Conservation (phyloP, 108 stramenopile species). For the Nitzschia putrida region DNA sequence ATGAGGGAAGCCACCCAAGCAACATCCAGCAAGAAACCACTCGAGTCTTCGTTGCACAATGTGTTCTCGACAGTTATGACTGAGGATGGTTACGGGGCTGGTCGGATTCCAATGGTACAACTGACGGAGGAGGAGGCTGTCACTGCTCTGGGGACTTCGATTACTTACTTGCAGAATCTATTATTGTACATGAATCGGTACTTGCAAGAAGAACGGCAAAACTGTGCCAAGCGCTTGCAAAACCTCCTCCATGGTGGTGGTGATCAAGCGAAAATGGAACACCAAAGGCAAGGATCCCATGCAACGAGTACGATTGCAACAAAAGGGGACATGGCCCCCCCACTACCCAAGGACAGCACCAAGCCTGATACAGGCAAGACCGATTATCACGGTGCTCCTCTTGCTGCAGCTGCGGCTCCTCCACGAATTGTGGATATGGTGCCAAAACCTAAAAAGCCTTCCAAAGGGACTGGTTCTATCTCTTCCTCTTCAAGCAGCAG, state of each 20-base stretch:
- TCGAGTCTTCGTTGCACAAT: not conserved
- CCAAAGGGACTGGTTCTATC: not conserved
- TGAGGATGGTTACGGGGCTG: not conserved
- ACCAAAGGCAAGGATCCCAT: too few species aligned
- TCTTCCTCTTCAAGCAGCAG: not conserved
- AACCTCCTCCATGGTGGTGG: not conserved
- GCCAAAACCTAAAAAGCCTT: not conserved
- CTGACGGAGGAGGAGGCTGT: not conserved
- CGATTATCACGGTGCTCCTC: not conserved
- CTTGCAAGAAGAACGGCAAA: not conserved
- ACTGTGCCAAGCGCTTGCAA: not conserved
- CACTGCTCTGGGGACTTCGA: not conserved
- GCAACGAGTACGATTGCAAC: too few species aligned
- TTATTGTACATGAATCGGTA: not conserved
- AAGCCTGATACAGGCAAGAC: not conserved
- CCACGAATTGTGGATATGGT: not conserved
- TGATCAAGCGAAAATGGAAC: too few species aligned
- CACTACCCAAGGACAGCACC: not conserved
- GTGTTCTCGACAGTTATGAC: not conserved
- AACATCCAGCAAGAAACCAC: not conserved
- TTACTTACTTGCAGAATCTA: not conserved
- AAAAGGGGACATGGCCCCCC: too few species aligned
- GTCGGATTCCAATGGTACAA: not conserved
- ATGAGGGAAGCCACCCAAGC: not conserved
- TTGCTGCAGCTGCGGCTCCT: not conserved